phyloP scores from a whole-genome alignment of 106 monocot genomes.

The Platanthera guangdongensis region DNA sequence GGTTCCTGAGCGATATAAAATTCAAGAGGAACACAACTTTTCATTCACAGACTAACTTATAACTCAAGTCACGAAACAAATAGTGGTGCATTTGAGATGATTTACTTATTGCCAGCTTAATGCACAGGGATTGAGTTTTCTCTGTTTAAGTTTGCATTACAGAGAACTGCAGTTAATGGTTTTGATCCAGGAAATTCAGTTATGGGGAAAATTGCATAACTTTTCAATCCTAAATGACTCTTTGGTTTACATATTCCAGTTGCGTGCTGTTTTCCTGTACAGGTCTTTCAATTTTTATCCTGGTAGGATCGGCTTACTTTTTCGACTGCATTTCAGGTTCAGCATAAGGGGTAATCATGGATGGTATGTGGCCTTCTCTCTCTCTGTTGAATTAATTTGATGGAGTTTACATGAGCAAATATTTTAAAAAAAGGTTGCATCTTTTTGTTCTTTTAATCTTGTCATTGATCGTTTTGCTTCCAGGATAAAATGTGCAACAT shows the following conservation, averaged over 20 bases:
- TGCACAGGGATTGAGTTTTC: too few species aligned
- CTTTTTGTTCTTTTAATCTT: background rate
- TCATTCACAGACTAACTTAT: too few species aligned
- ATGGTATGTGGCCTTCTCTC: constrained; percentile 1
- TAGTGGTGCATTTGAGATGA: too few species aligned
- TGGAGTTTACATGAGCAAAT: background rate
- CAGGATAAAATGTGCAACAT: background rate
- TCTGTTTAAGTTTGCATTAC: too few species aligned
- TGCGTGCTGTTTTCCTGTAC: background rate
- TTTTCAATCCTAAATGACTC: background rate
- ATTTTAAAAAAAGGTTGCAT: background rate
- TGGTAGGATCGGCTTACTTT: background rate
- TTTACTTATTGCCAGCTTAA: too few species aligned
- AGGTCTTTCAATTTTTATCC: background rate
- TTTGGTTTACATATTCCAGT: background rate
- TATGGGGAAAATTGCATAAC: background rate
- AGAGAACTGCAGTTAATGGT: background rate
- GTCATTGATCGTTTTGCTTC: background rate
- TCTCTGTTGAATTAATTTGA: background rate
- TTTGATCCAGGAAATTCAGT: background rate
- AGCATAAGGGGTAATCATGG: background rate
- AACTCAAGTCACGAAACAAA: too few species aligned
- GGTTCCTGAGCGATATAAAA: too few species aligned
- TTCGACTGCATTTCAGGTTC: background rate
- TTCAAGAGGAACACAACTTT: too few species aligned